Percentiles rank a stretch among this genome's conserved stretches.
phyloP scores from a whole-genome alignment of 2,329 filamentous ascomycete genomes.

The Calycina marina region DNA sequence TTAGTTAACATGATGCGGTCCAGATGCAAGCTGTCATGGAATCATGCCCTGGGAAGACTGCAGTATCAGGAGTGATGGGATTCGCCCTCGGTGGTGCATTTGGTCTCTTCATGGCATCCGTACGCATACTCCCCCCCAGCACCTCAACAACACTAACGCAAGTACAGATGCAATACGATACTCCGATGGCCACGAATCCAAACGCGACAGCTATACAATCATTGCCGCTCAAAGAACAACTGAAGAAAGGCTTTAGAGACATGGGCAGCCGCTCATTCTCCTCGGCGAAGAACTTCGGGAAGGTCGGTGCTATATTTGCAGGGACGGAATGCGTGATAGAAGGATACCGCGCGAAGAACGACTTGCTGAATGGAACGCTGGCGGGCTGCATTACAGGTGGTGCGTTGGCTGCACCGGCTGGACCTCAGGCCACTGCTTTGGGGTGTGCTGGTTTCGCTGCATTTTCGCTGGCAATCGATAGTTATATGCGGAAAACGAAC shows the following conservation, averaged over 20 bases:
- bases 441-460: slow-evolving; percentile 91
- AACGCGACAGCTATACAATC: slow-evolving; percentile 30
- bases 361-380: slow-evolving; percentile 72
- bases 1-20: too few relatives aligned
- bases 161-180: slow-evolving; percentile 90
- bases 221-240: slow-evolving; percentile 74
- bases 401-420: slow-evolving; percentile 71
- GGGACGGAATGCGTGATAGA: slow-evolving; percentile 96
- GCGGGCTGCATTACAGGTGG: slow-evolving; percentile 88
- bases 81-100: slow-evolving; percentile 90
- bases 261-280: slow-evolving; percentile 77
- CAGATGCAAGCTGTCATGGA: slow-evolving; percentile 49
- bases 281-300: slow-evolving; percentile 87
- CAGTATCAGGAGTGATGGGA: slow-evolving; percentile 81
- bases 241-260: slow-evolving; percentile 77
- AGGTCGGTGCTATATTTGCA: slow-evolving; percentile 79
- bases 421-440: slow-evolving; percentile 74
- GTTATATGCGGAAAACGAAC: slow-evolving; percentile 70
- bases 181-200: slow-evolving; percentile 45
- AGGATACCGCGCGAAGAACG: slow-evolving; percentile 83
- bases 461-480: slow-evolving; percentile 83
- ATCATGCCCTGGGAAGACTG: slow-evolving; percentile 78
- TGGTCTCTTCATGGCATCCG: slow-evolving; percentile 94
- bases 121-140: slow-evolving; percentile 31
- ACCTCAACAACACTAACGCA: background rate